A percentile compares a stretch with the other conserved stretches of the same genome.
These are phyloP conservation scores for Phylloporus arenicola DNA, from an alignment of 768 basidiomycete genomes.

Conservation along the genomic window DNA sequence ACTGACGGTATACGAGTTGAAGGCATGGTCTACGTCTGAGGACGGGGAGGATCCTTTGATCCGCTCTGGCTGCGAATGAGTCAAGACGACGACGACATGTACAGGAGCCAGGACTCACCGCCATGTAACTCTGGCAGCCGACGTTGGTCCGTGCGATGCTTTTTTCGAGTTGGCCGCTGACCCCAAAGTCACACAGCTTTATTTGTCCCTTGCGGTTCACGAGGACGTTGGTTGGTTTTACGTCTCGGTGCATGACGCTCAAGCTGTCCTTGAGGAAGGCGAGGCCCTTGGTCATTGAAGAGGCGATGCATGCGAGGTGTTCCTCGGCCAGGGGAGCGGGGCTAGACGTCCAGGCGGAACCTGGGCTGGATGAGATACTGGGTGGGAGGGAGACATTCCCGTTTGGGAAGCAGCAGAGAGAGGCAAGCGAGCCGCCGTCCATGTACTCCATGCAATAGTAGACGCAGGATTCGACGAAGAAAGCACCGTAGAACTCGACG, in stretches of 20 bases:
- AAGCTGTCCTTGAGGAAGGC: conserved; percentile 94
- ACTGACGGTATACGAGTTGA: conserved; percentile 79
- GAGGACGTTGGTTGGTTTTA: conserved; percentile 92
- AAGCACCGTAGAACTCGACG: conserved; percentile 98
- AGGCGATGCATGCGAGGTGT: conserved; percentile 77
- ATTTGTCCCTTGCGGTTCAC: conserved; percentile 83
- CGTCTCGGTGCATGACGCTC: conserved; percentile 82
- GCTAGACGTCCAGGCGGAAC: conserved; percentile 32
- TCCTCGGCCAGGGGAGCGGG: conserved; percentile 55
- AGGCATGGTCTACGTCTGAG: conserved; percentile 28
- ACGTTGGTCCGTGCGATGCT: conserved; percentile 97
- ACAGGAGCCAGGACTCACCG: conserved; percentile 48
- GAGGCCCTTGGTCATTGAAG: conserved; percentile 80
- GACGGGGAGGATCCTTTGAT: conserved; percentile 82
- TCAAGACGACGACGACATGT: not conserved
- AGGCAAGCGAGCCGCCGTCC: conserved; percentile 97
- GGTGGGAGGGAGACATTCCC: conserved; percentile 32
- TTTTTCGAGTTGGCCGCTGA: conserved; percentile 95
- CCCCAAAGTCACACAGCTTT: conserved; percentile 98
- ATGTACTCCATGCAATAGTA: conserved; percentile 99
- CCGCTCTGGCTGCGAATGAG: conserved; percentile 70
- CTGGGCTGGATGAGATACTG: conserved; percentile 28
- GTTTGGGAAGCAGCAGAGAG: conserved; percentile 45
- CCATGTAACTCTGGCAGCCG: conserved; percentile 98
- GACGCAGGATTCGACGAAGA: conserved; percentile 99